Evolutionary conservation across 495 filamentous ascomycete genomes (phyloP).

Genomic region (Choiromyces venosus): DNA sequence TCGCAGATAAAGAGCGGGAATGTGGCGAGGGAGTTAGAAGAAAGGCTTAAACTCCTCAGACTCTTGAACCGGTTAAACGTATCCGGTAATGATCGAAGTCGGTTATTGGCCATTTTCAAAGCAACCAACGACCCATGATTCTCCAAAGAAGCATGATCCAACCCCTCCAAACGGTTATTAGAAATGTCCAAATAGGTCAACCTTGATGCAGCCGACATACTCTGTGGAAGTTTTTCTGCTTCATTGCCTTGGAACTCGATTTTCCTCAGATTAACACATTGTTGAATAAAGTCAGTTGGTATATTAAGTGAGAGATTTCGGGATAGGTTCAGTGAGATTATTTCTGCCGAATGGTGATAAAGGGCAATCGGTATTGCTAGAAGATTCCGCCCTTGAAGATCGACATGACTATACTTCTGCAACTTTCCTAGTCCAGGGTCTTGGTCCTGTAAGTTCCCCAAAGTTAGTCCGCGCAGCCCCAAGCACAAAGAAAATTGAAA

Average conservation of each 20-base stretch:
- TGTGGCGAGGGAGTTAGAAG: constrained; percentile 79
- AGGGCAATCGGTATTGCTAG: constrained; percentile 91
- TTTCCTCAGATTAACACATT: constrained; percentile 83
- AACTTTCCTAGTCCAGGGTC: constrained; percentile 74
- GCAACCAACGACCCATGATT: constrained; percentile 70
- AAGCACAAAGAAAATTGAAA: neutral
- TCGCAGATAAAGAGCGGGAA: constrained; percentile 82
- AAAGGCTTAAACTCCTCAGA: constrained; percentile 77
- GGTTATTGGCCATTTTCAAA: constrained; percentile 89
- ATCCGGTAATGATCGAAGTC: constrained; percentile 64
- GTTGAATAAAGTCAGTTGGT: constrained; percentile 92
- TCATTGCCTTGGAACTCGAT: constrained; percentile 94
- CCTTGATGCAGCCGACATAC: constrained; percentile 71
- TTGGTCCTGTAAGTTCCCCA: constrained; percentile 48
- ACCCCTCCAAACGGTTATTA: constrained; percentile 81
- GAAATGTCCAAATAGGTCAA: constrained; percentile 89
- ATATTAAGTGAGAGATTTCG: constrained; percentile 87
- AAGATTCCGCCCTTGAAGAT: constrained; percentile 84
- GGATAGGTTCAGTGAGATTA: constrained; percentile 90
- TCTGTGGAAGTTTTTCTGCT: constrained; percentile 75
- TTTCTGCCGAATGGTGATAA: constrained; percentile 84
- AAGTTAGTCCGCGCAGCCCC: neutral
- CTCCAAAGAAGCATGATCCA: constrained; percentile 75
- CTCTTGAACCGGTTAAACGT: constrained; percentile 74
- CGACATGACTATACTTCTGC: constrained; percentile 87